Percentiles rank a stretch among this genome's conserved stretches.
phyloP scores from a whole-genome alignment of 2,329 filamentous ascomycete species.

The Diaporthe sp. region DNA sequence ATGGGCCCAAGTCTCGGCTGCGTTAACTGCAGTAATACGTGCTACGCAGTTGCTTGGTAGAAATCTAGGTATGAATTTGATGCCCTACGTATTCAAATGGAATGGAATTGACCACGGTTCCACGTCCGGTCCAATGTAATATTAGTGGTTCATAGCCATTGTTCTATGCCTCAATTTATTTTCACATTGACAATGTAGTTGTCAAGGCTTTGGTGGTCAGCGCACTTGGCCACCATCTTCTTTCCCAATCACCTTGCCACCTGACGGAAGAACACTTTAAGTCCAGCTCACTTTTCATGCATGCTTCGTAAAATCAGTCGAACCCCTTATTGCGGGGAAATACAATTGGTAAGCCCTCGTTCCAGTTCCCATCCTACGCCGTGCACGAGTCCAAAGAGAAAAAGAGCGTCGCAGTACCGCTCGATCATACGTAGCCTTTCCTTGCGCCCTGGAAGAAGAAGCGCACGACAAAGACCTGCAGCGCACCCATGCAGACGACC shows the following conservation, averaged over 20 bases:
- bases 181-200: not conserved
- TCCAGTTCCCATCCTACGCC: slow-evolving; percentile 41
- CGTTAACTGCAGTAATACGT: not conserved
- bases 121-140: not conserved
- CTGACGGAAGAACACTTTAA: slow-evolving; percentile 8
- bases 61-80: not conserved
- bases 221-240: not conserved
- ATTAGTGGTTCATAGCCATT: not conserved
- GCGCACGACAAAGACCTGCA: slow-evolving; percentile 96
- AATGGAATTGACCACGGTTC: not conserved
- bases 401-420: slow-evolving; percentile 18
- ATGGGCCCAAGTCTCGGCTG: not conserved
- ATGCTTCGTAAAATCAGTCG: slow-evolving; percentile 41
- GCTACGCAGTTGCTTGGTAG: too few species aligned
- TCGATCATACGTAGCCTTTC: slow-evolving; percentile 76
- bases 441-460: slow-evolving; percentile 96
- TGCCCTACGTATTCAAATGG: not conserved
- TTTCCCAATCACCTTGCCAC: not conserved
- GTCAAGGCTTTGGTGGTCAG: not conserved
- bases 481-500: slow-evolving; percentile 93
- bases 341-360: slow-evolving; percentile 18
- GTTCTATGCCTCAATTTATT: not conserved
- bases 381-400: slow-evolving; percentile 40
- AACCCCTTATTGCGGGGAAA: slow-evolving; percentile 13
- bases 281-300: slow-evolving; percentile 27